Base-by-base conservation (phyloP, 108 stramenopile species). In the Cyclostephanos tholiformis region DNA sequence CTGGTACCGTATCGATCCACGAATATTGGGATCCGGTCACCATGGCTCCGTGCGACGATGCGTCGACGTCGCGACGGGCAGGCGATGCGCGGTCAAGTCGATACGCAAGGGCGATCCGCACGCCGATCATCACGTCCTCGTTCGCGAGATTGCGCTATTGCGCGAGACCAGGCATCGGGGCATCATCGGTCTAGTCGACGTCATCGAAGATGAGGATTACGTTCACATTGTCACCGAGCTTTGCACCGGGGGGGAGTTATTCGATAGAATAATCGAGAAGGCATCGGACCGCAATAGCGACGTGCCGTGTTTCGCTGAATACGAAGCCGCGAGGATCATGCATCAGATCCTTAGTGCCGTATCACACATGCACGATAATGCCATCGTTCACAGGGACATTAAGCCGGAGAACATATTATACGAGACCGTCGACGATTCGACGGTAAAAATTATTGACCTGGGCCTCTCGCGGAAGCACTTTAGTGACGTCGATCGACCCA, bases 181-280 rank as follows among this genome's bases (percentile, higher is more conserved):
- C 29, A 77, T 89, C 71, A 87, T 91, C 58, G 79, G 83, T 20
- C 87, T 97, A 12, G 91, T 90, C 30, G 98, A 97, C 78, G 94
- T 96, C 68, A 95, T 89, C 80, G 90, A 97, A 50, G 97, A 96
- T 50, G 35, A 46, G 27, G 66, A 88, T 26, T 88, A 84, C 65
- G 93, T 88, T 56, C 96, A 93, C 77, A 79, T 97, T 46, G 90
- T 98, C 10, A 94, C 95, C 7, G 98, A 97, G 71, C 85, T 89
- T 25, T 88, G 91, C 83, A 44, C 50, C 27, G 97, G 97, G 53
- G 95, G 94, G 22, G 97, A 98, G 83, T 75, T 98, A 39, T 98
- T 96, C 78, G 97, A 98, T 72, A 78, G 92, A 39, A 96, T 96
- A 64, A 93, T 95, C 1, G 86, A 92, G 65, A 89, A 94, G 72